Percentiles rank a stretch among this genome's conserved stretches.
phyloP scores from a whole-genome alignment of 768 basidiomycete genomes.

The Amanita molliuscula region DNA sequence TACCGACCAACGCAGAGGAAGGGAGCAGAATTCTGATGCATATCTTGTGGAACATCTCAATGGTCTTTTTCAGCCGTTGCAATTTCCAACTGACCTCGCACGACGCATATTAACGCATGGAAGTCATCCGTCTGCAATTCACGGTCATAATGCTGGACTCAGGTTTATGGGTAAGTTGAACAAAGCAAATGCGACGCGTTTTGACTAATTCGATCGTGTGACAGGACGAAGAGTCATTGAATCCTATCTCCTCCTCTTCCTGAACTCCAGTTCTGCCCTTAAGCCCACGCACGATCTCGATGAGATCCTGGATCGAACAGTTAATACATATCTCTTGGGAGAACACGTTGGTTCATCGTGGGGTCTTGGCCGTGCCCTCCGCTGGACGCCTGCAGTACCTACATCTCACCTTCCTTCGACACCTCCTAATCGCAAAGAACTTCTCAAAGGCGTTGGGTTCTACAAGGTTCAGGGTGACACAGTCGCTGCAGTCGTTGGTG shows the following conservation, averaged over 20 bases:
- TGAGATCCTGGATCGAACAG: conserved; percentile 39
- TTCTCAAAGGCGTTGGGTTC: conserved; percentile 50
- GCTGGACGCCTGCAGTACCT: conserved; percentile 58
- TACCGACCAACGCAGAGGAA: not conserved
- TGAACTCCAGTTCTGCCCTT: conserved; percentile 43
- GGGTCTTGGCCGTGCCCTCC: conserved; percentile 62
- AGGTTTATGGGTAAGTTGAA: conserved; percentile 57
- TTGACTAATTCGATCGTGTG: not conserved
- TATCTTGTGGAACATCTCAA: conserved; percentile 45
- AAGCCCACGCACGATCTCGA: conserved; percentile 45
- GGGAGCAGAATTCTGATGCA: not conserved
- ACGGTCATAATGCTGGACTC: conserved; percentile 65
- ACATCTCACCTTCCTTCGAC: conserved; percentile 20
- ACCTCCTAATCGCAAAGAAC: conserved; percentile 19
- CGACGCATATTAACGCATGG: conserved; percentile 68
- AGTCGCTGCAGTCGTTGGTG: conserved; percentile 68
- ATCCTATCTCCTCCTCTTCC: conserved; percentile 64
- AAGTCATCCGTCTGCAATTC: conserved; percentile 55
- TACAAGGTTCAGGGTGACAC: conserved; percentile 73
- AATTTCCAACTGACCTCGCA: conserved; percentile 64
- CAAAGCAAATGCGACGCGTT: not conserved
- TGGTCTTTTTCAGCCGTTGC: conserved; percentile 50
- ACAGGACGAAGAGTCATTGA: conserved; percentile 71
- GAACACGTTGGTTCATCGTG: conserved; percentile 68
- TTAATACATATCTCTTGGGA: conserved; percentile 66